Evolutionary conservation across 495 filamentous ascomycete species (phyloP), one percentile per base, ranked within the genome.

Genomic region (Polyplosphaeria fusca): DNA sequence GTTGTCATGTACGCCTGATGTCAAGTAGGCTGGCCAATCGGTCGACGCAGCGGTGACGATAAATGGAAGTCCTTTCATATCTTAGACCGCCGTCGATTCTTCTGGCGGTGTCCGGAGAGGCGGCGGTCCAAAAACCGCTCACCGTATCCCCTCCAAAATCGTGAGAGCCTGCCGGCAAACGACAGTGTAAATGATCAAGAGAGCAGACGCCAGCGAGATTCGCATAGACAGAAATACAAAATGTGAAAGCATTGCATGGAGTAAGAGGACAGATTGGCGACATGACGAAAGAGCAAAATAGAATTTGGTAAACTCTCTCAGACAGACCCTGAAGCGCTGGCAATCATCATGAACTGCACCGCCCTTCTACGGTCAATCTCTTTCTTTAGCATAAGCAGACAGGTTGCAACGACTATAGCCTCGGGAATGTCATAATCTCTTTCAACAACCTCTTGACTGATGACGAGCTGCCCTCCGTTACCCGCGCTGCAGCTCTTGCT

Each of bases 311-410:
- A 7, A 35, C 30, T 7, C 14, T 14, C 7, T 7, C 30, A 35
- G 14, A 7, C 14, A 35, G 7, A 14, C 30, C 7, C 30, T 35
- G n/a, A 58, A 24, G 52, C 68, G 40, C 65, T 69, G 5, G 56
- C 65, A 27, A 81, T 76, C 14, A 72, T 60, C 28, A 67, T 71
- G 32, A 73, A 66, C 64, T 81, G 75, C 32, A 75, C 61, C 63
- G 70, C 57, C 41, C 79, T 68, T 45, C 77, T 62, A 19, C 80
- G 66, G 65, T 84, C 81, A 52, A 82, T 68, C 70, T 84, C 80
- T 52, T 73, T 74, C 77, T 83, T 82, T 55, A 83, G 52, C 79
- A 83, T 81, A 4, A 76, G 61, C 51, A 82, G 41, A 45, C 73
- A 78, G 2, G 77, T 81, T 26, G 73, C 72, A 5, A 82, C 74